Base-by-base conservation (phyloP, 768 basidiomycete species). In the Panellus pusillus region DNA sequence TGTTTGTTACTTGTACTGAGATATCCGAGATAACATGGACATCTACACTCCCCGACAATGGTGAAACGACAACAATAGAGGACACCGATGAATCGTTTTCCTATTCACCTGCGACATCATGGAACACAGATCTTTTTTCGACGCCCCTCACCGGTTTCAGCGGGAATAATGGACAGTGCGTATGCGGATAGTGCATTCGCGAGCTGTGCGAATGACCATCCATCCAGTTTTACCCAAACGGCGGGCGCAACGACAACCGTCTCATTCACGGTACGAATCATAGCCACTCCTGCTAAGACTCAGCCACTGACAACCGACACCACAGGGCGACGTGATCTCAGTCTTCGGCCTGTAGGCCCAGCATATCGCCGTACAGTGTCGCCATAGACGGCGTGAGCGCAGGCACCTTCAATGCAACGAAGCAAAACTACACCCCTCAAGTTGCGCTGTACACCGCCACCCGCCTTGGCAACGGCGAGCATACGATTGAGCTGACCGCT, bases 281-380 rank as follows among this genome's bases (percentile, higher is more conserved):
- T n/a, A 37, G 15, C 42, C 41, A 29, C n/a, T 24, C 14, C n/a
- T 24, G 24, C 24, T 24, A 24, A 24, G 24, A 24, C 24, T 24
- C 24, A 24, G 24, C 24, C 24, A 6, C 6, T 24, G 24, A 24
- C 24, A n/a, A n/a, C n/a, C n/a, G 6, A 3, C 24, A 24, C 2
- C 24, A 2, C 24, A 24, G 57, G 43, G 67, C 53, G 28, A 62
- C 62, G 55, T 61, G 60, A 38, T 75, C 51, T 44, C 68, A 18
- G 65, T 74, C 24, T 69, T 68, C 24, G 74, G 76, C n/a, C 70
- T 5, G 68, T 74, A 31, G 68, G n/a, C 65, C 67, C 19, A 41
- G 52, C 13, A 55, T 65, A 24, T 58, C 55, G 1, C 39, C 55
- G 5, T 70, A 65, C 35, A 47, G 47, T 5, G 60, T 67, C 7